phyloP scores from a whole-genome alignment of 495 filamentous ascomycete species.

The Aspergillus ostianus region DNA sequence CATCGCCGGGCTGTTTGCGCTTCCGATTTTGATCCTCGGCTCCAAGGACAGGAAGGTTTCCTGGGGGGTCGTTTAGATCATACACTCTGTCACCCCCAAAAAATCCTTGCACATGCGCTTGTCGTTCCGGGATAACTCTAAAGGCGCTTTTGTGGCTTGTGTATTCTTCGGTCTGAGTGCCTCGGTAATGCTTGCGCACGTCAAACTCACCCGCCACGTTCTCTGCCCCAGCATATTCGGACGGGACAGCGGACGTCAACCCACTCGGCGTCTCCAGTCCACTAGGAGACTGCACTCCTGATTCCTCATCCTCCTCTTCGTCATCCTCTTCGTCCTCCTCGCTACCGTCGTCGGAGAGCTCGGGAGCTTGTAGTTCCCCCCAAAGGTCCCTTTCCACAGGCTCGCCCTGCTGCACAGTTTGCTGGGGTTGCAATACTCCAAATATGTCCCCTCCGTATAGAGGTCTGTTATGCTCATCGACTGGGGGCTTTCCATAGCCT shows the following conservation, averaged over 20 bases:
- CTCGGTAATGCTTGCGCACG: constrained; percentile 80
- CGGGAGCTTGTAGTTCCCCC: constrained; percentile 87
- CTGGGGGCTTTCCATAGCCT: constrained; percentile 92
- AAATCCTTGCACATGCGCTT: constrained; percentile 82
- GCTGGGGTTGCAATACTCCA: constrained; percentile 70
- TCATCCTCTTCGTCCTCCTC: constrained; percentile 69
- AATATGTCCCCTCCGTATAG: constrained; percentile 94
- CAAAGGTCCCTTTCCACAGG: constrained; percentile 86
- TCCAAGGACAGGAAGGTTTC: constrained; percentile 69
- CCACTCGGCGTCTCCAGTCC: constrained; percentile 81
- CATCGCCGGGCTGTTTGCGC: constrained; percentile 91
- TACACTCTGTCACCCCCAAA: constrained; percentile 94
- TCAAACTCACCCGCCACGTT: constrained; percentile 85
- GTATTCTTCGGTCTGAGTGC: constrained; percentile 85
- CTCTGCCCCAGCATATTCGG: constrained; percentile 70
- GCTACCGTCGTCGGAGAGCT: constrained; percentile 79
- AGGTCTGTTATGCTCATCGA: constrained; percentile 86
- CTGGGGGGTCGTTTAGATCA: constrained; percentile 62
- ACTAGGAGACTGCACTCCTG: constrained; percentile 69
- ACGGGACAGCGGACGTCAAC: constrained; percentile 73
- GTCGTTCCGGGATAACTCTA: constrained; percentile 85
- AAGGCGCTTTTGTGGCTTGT: constrained; percentile 72
- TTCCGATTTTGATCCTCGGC: constrained; percentile 77
- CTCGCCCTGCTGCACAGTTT: constrained; percentile 63
- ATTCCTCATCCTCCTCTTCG: constrained; percentile 61